Percentiles rank a stretch among this genome's conserved stretches.
Evolutionary conservation across 176 grass and related monocot genomes (phyloP).

Genomic region (Aegilops tauschii): DNA sequence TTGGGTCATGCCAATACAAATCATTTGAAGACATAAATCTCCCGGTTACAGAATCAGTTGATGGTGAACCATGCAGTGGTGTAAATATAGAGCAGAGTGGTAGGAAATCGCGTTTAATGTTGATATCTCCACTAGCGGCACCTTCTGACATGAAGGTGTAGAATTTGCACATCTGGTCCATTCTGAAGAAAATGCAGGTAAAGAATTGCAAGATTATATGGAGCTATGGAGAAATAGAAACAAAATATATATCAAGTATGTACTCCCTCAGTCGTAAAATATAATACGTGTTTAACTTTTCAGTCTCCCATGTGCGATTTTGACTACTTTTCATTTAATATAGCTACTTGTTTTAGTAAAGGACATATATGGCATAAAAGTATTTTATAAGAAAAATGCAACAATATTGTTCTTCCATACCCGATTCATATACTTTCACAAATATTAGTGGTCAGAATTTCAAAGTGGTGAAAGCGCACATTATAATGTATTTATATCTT

Average conservation of each 20-base stretch:
- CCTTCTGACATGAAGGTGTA: constrained; percentile 2
- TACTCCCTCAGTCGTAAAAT: background rate
- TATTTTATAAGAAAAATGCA: background rate
- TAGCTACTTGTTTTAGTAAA: background rate
- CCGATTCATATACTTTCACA: background rate
- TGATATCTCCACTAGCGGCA: background rate
- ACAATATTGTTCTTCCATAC: background rate
- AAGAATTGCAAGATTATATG: background rate
- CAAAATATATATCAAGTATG: background rate
- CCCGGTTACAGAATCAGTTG: constrained; percentile 41
- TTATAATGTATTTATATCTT: background rate
- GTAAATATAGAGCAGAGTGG: constrained; percentile 57
- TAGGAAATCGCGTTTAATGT: background rate
- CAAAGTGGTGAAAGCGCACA: background rate
- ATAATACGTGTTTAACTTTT: background rate
- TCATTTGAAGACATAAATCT: constrained; percentile 60
- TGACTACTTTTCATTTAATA: background rate
- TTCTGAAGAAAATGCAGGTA: constrained; percentile 1
- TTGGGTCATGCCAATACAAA: constrained; percentile 81
- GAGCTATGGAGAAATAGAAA: background rate
- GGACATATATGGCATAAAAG: background rate
- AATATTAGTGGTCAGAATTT: background rate
- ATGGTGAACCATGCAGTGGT: constrained; percentile 44
- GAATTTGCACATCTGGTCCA: constrained; percentile 16
- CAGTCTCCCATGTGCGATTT: background rate